phyloP scores from a whole-genome alignment of 352 stramenopile species.

The Thraustochytrium sp. region DNA sequence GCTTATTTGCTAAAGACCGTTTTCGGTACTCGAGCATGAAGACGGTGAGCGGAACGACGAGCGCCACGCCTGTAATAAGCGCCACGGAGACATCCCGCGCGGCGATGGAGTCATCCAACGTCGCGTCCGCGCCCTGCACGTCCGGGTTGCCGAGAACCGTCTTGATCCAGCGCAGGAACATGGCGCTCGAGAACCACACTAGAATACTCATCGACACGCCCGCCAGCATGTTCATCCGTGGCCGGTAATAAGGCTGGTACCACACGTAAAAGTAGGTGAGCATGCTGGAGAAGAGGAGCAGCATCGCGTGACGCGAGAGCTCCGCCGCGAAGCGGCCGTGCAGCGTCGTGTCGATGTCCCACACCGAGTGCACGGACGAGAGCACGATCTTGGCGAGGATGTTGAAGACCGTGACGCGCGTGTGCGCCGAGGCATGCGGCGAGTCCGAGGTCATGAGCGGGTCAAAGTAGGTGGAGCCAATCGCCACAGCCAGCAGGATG shows the following conservation, averaged over 20 bases:
- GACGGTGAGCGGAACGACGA: slow-evolving; percentile 19
- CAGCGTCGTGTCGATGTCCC: background rate
- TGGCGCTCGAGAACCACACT: background rate
- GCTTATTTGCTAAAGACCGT: background rate
- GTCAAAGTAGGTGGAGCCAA: slow-evolving; percentile 40
- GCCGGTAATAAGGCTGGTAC: slow-evolving; percentile 40
- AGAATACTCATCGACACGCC: background rate
- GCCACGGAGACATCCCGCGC: background rate
- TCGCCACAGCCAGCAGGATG: background rate
- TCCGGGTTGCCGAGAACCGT: background rate
- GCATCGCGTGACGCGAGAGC: background rate
- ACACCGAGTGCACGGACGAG: background rate
- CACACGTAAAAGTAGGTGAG: slow-evolving; percentile 28
- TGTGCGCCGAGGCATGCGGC: slow-evolving; percentile 20
- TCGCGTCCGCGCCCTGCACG: background rate
- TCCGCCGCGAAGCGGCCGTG: background rate
- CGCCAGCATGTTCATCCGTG: background rate
- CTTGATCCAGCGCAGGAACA: slow-evolving; percentile 19
- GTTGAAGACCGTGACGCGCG: slow-evolving; percentile 39
- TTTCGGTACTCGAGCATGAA: background rate
- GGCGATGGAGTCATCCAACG: background rate
- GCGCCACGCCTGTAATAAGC: background rate
- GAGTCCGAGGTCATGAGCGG: slow-evolving; percentile 8
- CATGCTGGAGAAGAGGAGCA: background rate
- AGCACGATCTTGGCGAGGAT: slow-evolving; percentile 40